Percentiles rank a stretch among this genome's conserved stretches.
These are phyloP conservation scores for Friedmanniomyces simplex DNA, from an alignment of 495 filamentous ascomycete species.

Conservation along the genomic window DNA sequence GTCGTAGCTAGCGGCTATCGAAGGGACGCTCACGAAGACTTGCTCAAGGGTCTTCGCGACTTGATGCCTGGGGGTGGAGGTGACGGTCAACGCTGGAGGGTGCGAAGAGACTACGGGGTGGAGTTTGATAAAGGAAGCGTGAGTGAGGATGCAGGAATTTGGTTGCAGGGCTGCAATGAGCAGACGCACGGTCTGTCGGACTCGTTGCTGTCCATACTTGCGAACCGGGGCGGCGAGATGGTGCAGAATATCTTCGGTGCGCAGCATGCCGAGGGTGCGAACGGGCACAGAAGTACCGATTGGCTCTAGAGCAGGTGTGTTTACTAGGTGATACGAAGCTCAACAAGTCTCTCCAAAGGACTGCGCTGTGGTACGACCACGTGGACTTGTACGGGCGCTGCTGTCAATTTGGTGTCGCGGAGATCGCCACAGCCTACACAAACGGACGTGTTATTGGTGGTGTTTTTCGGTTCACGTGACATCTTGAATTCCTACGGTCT, in stretches of 20 bases:
- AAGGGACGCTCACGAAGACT: conserved; percentile 65
- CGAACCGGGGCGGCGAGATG: conserved; percentile 65
- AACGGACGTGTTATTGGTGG: too few species aligned
- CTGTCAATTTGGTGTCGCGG: too few species aligned
- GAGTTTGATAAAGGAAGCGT: conserved; percentile 56
- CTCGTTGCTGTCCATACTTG: conserved; percentile 67
- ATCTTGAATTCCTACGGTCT: too few species aligned
- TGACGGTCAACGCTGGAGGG: conserved; percentile 28
- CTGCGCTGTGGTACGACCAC: too few species aligned
- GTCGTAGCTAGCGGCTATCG: conserved; percentile 84
- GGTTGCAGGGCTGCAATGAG: conserved; percentile 93
- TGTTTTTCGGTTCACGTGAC: too few species aligned
- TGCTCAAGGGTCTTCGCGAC: conserved; percentile 53
- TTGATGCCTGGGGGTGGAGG: conserved; percentile 48
- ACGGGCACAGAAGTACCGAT: neutral
- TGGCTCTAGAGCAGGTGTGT: too few species aligned
- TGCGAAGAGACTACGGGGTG: conserved; percentile 63
- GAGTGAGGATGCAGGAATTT: conserved; percentile 56
- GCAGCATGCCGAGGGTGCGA: neutral
- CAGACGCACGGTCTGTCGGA: conserved; percentile 83
- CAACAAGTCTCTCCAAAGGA: too few species aligned
- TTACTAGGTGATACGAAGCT: too few species aligned
- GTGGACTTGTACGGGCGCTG: too few species aligned
- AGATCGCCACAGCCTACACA: too few species aligned
- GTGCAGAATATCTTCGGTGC: conserved; percentile 61